Evolutionary conservation across 208 protist genomes (phyloP).

Genomic region (Balamuthia mandrillaris): DNA sequence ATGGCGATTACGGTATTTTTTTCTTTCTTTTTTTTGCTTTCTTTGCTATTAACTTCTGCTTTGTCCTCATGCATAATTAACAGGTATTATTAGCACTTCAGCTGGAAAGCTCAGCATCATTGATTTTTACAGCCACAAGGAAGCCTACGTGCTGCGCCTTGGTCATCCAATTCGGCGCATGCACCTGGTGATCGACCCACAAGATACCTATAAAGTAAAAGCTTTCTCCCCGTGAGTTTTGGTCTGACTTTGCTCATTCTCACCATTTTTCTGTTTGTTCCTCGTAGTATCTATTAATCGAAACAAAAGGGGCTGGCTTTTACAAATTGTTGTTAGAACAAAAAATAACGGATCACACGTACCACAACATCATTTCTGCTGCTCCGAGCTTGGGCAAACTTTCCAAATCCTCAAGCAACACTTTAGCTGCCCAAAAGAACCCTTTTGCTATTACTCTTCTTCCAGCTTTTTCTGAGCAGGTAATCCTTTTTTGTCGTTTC

Average conservation of each 20-base stretch:
- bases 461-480: no score
- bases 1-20: background rate
- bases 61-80: background rate
- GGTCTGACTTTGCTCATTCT: background rate
- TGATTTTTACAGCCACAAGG: background rate
- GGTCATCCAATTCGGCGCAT: background rate
- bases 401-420: no score
- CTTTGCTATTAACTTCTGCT: background rate
- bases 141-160: background rate
- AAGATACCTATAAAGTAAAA: background rate
- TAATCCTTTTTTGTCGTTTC: no score
- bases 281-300: background rate
- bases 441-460: no score
- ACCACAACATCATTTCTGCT: background rate
- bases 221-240: background rate
- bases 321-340: background rate
- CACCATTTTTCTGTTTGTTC: no score
- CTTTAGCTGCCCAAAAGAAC: no score
- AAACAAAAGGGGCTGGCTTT: background rate
- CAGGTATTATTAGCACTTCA: background rate
- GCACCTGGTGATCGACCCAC: background rate
- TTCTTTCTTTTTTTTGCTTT: background rate
- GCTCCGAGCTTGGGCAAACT: background rate
- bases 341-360: background rate
- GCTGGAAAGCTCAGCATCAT: background rate